These are phyloP conservation scores for Avena insularis DNA, from an alignment of 176 grass and related monocot species.

Conservation along the genomic window DNA sequence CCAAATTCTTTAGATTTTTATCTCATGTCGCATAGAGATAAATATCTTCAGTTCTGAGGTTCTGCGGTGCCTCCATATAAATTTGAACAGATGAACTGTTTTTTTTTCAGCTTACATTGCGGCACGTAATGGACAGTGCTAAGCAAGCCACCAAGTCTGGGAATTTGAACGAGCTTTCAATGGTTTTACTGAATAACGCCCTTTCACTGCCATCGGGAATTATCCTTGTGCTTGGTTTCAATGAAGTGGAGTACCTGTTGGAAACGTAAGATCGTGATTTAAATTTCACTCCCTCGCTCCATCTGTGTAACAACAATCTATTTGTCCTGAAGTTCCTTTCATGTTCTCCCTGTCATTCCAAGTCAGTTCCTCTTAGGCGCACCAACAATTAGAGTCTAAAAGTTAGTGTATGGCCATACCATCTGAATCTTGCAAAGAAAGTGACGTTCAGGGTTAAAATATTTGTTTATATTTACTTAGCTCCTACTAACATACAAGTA, in stretches of 20 bases:
- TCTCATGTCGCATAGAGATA: background rate
- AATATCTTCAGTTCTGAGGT: constrained; percentile 16
- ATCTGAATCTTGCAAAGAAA: background rate
- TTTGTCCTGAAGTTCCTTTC: background rate
- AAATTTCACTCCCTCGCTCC: constrained; percentile 13
- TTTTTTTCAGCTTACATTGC: constrained; percentile 79
- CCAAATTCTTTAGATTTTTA: constrained; percentile 21
- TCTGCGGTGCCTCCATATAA: constrained; percentile 25
- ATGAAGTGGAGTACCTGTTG: constrained; percentile 80
- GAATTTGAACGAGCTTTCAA: constrained; percentile 94
- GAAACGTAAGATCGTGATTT: constrained; percentile 74
- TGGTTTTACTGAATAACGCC: constrained; percentile 93
- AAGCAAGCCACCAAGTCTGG: constrained; percentile 93
- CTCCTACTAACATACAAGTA: background rate
- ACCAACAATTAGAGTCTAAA: background rate
- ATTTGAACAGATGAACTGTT: background rate
- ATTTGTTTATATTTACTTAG: constrained; percentile 20
- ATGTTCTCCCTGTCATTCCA: background rate
- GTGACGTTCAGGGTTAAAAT: background rate
- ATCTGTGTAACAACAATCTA: background rate
- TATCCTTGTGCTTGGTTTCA: constrained; percentile 78
- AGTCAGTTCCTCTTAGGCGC: background rate
- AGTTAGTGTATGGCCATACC: background rate
- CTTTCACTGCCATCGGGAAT: constrained; percentile 90
- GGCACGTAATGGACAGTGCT: constrained; percentile 94